These are phyloP conservation scores for Naegleria gruberi DNA, from an alignment of 208 protist species.

Conservation along the genomic window DNA sequence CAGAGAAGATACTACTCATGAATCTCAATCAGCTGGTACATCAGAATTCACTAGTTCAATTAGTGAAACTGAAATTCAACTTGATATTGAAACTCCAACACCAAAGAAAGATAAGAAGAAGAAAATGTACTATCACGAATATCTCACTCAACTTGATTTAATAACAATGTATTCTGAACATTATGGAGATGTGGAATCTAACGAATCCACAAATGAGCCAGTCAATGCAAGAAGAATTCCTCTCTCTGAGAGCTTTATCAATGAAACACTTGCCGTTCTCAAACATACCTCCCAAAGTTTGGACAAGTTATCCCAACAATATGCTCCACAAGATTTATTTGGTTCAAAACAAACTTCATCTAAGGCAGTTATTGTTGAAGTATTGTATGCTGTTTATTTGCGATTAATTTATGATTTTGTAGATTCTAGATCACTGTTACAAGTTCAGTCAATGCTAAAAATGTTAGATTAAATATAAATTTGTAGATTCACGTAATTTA, in stretches of 20 bases:
- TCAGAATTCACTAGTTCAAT: neutral
- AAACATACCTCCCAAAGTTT: neutral
- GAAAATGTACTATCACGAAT: neutral
- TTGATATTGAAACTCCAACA: neutral
- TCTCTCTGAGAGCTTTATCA: neutral
- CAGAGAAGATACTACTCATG: neutral
- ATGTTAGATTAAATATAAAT: neutral
- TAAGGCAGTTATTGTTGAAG: neutral
- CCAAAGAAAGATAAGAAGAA: neutral
- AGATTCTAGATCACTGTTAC: neutral
- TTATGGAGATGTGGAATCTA: neutral
- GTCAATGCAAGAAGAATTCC: neutral
- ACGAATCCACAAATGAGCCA: neutral
- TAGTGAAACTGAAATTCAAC: neutral
- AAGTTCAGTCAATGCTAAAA: neutral
- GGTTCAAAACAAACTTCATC: neutral
- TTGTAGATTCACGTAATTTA: neutral
- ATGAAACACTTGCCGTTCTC: neutral
- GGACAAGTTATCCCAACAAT: neutral
- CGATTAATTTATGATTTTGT: neutral
- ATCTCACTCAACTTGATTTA: neutral
- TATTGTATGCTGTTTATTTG: neutral
- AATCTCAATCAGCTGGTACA: neutral
- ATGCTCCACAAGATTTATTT: neutral
- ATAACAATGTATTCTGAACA: neutral